Conservation (phyloP, 1,284 basidiomycete genomes). For the Moesziomyces antarcticus region DNA sequence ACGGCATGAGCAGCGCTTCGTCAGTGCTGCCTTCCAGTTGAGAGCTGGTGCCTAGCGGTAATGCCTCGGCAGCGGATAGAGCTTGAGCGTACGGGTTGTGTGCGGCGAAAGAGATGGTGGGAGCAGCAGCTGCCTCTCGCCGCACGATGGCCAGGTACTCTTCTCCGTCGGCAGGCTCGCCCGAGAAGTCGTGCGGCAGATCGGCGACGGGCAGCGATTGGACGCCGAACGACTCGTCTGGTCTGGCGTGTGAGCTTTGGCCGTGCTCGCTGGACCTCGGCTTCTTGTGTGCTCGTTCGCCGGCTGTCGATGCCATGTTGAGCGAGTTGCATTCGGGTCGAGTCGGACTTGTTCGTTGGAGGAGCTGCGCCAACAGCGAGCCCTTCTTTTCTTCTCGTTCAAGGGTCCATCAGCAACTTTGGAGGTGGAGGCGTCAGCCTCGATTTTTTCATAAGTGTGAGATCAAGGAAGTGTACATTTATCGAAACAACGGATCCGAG, state of each 20-base stretch:
- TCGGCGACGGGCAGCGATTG: constrained; percentile 57
- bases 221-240: constrained; percentile 41
- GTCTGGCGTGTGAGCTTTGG: neutral
- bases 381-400: neutral
- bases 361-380: too few relatives aligned
- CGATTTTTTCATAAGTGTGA: neutral
- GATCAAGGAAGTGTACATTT: neutral
- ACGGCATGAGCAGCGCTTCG: constrained; percentile 30
- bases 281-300: constrained; percentile 20
- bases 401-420: constrained; percentile 3
- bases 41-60: neutral
- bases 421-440: constrained; percentile 8
- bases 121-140: constrained; percentile 40
- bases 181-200: constrained; percentile 54
- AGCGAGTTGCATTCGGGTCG: neutral
- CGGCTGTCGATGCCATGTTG: neutral
- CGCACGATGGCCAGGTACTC: constrained; percentile 63
- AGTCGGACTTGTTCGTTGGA: neutral
- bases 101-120: constrained; percentile 33
- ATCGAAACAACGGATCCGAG: constrained; percentile 9
- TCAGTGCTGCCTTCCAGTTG: neutral
- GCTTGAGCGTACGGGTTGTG: constrained; percentile 46
- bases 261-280: constrained; percentile 7
- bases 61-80: neutral
- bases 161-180: constrained; percentile 56